These are phyloP conservation scores for Crithidia expoeki DNA, from an alignment of 208 protist genomes.

Conservation along the genomic window DNA sequence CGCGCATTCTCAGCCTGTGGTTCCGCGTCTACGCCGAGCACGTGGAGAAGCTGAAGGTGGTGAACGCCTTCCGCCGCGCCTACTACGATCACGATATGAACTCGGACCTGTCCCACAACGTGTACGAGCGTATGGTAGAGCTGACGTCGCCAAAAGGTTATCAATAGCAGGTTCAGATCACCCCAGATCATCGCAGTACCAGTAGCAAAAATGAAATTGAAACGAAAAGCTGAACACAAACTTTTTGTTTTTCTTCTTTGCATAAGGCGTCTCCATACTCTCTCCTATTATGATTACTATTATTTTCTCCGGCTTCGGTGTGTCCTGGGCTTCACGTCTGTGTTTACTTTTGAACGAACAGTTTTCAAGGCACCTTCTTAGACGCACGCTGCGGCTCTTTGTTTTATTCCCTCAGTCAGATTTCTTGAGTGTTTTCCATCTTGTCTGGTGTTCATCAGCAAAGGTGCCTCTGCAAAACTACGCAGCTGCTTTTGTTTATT, in stretches of 20 bases:
- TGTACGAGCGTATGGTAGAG: conserved; percentile 25
- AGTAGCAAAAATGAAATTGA: neutral
- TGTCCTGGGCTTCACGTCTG: neutral
- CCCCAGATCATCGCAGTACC: too few species aligned
- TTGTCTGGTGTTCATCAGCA: too few species aligned
- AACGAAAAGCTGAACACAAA: too few species aligned
- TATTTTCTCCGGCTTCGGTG: neutral
- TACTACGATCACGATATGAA: conserved; percentile 26
- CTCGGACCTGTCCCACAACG: conserved; percentile 21
- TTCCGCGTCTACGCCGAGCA: conserved; percentile 7
- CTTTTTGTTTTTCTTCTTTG: neutral
- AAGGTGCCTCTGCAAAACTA: too few species aligned
- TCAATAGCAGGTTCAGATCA: too few species aligned
- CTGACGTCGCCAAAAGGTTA: conserved; percentile 14
- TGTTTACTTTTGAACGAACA: too few species aligned
- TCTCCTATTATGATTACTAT: neutral
- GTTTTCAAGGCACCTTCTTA: too few species aligned
- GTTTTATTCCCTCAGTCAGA: too few species aligned
- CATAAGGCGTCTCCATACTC: neutral
- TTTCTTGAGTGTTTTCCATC: too few species aligned
- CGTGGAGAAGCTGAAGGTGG: conserved; percentile 12
- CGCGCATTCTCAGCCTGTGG: conserved; percentile 6
- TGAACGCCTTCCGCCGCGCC: conserved; percentile 20
- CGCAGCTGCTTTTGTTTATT: neutral
- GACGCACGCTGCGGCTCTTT: too few species aligned